Evolutionary conservation across 495 filamentous ascomycete genomes (phyloP), one percentile per base, ranked within the genome.

Genomic region (Tuber calosporum): DNA sequence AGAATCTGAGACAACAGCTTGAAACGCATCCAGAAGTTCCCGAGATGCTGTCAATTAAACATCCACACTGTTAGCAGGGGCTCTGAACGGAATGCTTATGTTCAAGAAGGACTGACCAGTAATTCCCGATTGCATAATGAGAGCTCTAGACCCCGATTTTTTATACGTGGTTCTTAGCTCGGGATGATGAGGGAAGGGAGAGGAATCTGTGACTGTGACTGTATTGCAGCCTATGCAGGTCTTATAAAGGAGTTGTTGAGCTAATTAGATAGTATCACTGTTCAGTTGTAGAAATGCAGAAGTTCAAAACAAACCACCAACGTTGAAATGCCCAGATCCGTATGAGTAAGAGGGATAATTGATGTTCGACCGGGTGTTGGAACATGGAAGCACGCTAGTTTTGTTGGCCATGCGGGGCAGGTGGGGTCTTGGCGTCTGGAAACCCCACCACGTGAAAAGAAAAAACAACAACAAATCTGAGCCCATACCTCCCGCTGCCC

Each of bases 71-170:
- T 72, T 73, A 76, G 72, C 75, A 53, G 74, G 17, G 67, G 20
- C 73, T 26, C n/a, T 15, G 41, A 67, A 69, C 39, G 34, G 73
- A 74, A 72, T 42, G 30, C 39, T 66, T 69, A 53, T 48, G 66
- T 69, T 69, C 38, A 17, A 38, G 3, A 48, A 34, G 20, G 48
- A 48, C 81, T 74, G 85, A 92, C 91, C 91, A 83, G 90, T 88
- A 79, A 96, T 96, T 83, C 92, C 92, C 22, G 92, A 96, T 86
- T 96, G 92, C 92, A 96, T 96, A 42, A 74, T 86, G 69, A 68
- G 45, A 67, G 11, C 26, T 34, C 11, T 34, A 19, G 26, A 34
- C 2, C 0, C 13, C 1, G 30, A 34, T 34, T 34, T 34, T 34
- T 30, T 34, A 30, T 62, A 34, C 17, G 53, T 2, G 9, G 53